Evolutionary conservation across 2,329 filamentous ascomycete genomes (phyloP), one percentile per base, ranked within the genome.

Genomic region (Fusarium buxicola): DNA sequence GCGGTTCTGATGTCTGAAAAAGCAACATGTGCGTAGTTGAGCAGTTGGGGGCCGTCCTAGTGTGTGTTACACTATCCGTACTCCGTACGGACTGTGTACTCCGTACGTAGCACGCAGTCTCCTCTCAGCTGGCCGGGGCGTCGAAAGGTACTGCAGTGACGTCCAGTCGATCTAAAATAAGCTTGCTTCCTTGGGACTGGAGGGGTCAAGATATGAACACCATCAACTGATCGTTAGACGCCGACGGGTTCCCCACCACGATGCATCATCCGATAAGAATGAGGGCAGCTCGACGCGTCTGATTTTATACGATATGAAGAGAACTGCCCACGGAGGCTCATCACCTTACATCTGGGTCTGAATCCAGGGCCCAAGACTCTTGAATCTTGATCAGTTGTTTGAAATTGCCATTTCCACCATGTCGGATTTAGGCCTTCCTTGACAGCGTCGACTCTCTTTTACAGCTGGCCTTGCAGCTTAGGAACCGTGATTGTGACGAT

Each of bases 391-490:
- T 13, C 16, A 15, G 43, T 16, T 13, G 35, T 49, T 49, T 49
- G 46, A 49, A 49, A 49, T 49, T 49, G 34, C 13, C 34, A 7
- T 30, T 49, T 38, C 21, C 27, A 10, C 34, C 12, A 7, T 12
- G 25, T 25, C 10, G 35, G 31, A 31, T 49, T 30, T 24, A 7
- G 24, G 12, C 11, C 8, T 12, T 39, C 34, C 11, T 21, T 30
- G 46, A 21, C 25, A 39, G 7, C 13, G 25, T 31, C 28, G 21
- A 49, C 21, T 30, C 25, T 24, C 25, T 39, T 34, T n/a, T 8
- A 18, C 8, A 11, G 24, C 21, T 15, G 24, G 16, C 31, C 10
- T 31, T 31, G 12, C 16, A 49, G 7, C 25, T 24, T 18, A 16
- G 24, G 15, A 25, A 35, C 7, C 13, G 27, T 11, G 24, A 47